Evolutionary conservation across 495 filamentous ascomycete genomes (phyloP).

Genomic region (Penicillium lividum): DNA sequence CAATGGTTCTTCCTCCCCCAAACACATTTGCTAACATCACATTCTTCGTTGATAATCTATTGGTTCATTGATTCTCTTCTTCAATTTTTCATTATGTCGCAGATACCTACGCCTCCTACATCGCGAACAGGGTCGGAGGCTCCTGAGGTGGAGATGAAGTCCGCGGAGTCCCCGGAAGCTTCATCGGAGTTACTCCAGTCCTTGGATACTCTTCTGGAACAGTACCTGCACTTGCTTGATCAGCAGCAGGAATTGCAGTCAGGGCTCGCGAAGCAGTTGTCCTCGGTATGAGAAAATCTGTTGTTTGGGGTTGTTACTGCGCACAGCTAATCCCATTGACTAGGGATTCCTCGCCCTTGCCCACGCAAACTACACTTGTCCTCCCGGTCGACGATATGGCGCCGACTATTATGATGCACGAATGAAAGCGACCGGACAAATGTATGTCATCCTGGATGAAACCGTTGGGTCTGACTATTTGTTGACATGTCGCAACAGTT

Average conservation of each 20-base stretch:
- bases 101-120: conserved; percentile 40
- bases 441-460: conserved; percentile 26
- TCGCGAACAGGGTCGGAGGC: conserved; percentile 36
- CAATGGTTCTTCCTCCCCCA: conserved; percentile 11
- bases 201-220: conserved; percentile 66
- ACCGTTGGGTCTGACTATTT: neutral
- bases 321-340: conserved; percentile 19
- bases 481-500: conserved; percentile 19
- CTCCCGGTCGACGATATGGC: conserved; percentile 63
- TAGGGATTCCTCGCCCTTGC: conserved; percentile 60
- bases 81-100: conserved; percentile 28
- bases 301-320: neutral
- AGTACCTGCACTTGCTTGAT: conserved; percentile 70
- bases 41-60: neutral
- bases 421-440: conserved; percentile 62
- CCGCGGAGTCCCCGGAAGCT: conserved; percentile 12
- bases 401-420: conserved; percentile 69
- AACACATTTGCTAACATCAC: neutral
- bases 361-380: conserved; percentile 69
- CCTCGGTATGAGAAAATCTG: conserved; percentile 49
- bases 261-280: conserved; percentile 54
- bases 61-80: too few relatives aligned
- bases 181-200: conserved; percentile 31
- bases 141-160: conserved; percentile 26
- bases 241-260: conserved; percentile 63